Conservation (phyloP, 2,329 filamentous ascomycete species). For the Pyrenochaeta sp. region DNA sequence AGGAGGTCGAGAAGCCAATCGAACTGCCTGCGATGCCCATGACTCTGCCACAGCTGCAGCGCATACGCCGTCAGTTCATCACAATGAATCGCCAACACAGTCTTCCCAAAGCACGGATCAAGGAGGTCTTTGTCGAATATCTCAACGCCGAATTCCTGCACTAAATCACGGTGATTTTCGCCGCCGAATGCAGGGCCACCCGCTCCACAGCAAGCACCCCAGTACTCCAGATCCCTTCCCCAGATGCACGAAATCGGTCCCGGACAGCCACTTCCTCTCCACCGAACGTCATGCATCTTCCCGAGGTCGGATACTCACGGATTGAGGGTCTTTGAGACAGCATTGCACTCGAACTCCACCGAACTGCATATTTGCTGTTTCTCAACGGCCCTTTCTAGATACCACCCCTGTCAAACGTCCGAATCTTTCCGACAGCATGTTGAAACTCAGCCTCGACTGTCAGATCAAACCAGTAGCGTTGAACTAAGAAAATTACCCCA, state of each 20-base stretch:
- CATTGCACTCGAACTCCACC: too few relatives aligned
- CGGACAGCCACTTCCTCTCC: slow-evolving; percentile 19
- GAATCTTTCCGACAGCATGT: slow-evolving; percentile 12
- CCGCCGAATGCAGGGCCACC: slow-evolving; percentile 7
- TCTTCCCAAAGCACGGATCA: slow-evolving; percentile 49
- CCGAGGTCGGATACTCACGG: slow-evolving; percentile 12
- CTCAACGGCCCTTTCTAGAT: too few relatives aligned
- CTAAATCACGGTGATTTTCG: slow-evolving; percentile 23
- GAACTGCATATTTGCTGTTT: too few relatives aligned
- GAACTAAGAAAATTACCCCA: neutral
- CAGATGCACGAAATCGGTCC: neutral
- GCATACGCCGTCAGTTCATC: slow-evolving; percentile 79
- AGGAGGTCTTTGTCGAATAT: slow-evolving; percentile 50
- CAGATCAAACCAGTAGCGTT: slow-evolving; percentile 1
- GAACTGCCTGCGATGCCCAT: slow-evolving; percentile 71
- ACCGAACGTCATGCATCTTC: slow-evolving; percentile 15
- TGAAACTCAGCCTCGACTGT: slow-evolving; percentile 2
- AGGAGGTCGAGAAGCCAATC: slow-evolving; percentile 64
- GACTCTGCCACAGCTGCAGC: slow-evolving; percentile 77
- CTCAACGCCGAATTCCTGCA: slow-evolving; percentile 47
- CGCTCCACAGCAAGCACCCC: neutral
- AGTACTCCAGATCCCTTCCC: too few relatives aligned
- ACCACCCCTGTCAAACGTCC: neutral
- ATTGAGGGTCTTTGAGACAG: slow-evolving; percentile 1
- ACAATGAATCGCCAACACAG: slow-evolving; percentile 73